phyloP scores from a whole-genome alignment of 1,284 basidiomycete species.

The Cutaneotrichosporon curvatum region DNA sequence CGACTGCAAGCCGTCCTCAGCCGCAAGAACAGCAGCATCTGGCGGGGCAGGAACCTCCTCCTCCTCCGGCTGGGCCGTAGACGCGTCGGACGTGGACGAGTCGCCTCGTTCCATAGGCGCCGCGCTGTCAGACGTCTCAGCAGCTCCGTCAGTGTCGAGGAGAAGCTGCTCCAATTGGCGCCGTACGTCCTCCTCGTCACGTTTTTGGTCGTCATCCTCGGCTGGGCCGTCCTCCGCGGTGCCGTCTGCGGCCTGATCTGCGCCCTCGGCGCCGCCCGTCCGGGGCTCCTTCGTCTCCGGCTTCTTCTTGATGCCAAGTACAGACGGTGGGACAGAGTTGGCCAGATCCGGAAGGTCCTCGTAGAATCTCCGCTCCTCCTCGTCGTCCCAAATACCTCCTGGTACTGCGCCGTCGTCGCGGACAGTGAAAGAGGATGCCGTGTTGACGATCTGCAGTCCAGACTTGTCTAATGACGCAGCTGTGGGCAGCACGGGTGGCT shows the following conservation, averaged over 20 bases:
- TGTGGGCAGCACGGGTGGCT: slow-evolving; percentile 73
- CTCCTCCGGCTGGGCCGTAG: slow-evolving; percentile 32
- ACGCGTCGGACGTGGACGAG: slow-evolving; percentile 8
- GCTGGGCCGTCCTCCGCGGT: slow-evolving; percentile 17
- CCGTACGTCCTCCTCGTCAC: slow-evolving; percentile 50
- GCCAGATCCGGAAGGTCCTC: slow-evolving; percentile 88
- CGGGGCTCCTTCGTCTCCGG: slow-evolving; percentile 13
- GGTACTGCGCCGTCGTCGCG: slow-evolving; percentile 54
- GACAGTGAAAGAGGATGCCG: slow-evolving; percentile 49
- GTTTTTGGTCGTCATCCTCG: slow-evolving; percentile 21
- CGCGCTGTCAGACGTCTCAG: not conserved
- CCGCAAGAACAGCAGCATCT: slow-evolving; percentile 19
- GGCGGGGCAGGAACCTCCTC: slow-evolving; percentile 16
- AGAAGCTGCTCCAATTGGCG: slow-evolving; percentile 44
- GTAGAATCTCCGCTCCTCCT: slow-evolving; percentile 90
- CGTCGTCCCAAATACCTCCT: slow-evolving; percentile 95
- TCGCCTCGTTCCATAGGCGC: slow-evolving; percentile 14
- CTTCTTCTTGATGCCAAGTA: slow-evolving; percentile 70
- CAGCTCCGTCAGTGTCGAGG: slow-evolving; percentile 17
- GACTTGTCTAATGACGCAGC: slow-evolving; percentile 50
- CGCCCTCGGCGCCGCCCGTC: slow-evolving; percentile 24
- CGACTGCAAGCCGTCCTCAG: slow-evolving; percentile 49
- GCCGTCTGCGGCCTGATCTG: slow-evolving; percentile 14
- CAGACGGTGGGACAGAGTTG: slow-evolving; percentile 78
- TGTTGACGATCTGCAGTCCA: slow-evolving; percentile 49